Evolutionary conservation across 257 asterid genomes (phyloP).

Genomic region (Haberlea rhodopensis): DNA sequence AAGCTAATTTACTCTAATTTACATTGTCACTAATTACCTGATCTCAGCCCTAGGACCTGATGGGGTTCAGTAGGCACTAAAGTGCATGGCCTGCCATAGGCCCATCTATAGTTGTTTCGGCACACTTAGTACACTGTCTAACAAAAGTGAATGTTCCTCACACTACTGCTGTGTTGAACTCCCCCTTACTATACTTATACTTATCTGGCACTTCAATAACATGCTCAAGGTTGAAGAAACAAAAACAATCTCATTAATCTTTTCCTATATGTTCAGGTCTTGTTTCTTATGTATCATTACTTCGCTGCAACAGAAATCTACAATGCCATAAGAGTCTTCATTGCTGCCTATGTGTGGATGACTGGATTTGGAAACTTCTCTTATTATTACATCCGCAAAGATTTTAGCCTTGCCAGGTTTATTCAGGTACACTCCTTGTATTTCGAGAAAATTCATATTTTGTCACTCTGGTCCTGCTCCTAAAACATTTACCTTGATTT

Average conservation of each 20-base stretch:
- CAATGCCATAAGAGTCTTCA: constrained; percentile 77
- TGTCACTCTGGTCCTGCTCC: constrained; percentile 26
- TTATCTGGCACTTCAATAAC: neutral
- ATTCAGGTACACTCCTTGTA: constrained; percentile 49
- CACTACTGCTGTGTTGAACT: constrained; percentile 2
- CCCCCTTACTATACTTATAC: neutral
- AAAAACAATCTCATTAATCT: constrained; percentile 26
- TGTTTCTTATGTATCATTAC: constrained; percentile 90
- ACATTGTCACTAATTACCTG: too few relatives aligned
- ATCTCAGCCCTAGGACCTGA: neutral
- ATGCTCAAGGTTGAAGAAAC: constrained; percentile 4
- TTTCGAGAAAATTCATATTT: neutral
- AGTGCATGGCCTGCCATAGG: neutral
- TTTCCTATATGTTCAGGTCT: constrained; percentile 49
- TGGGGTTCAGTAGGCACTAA: neutral
- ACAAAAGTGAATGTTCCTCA: neutral
- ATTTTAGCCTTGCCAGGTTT: constrained; percentile 79
- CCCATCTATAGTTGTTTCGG: neutral
- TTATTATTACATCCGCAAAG: constrained; percentile 80
- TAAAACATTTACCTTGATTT: constrained; percentile 27
- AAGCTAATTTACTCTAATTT: too few relatives aligned
- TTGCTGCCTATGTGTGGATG: constrained; percentile 94
- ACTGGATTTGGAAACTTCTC: constrained; percentile 95
- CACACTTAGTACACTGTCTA: neutral
- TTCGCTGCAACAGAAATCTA: constrained; percentile 80